Conservation (phyloP, 148 eudicot genomes). For the Hydrangea macrophylla region DNA sequence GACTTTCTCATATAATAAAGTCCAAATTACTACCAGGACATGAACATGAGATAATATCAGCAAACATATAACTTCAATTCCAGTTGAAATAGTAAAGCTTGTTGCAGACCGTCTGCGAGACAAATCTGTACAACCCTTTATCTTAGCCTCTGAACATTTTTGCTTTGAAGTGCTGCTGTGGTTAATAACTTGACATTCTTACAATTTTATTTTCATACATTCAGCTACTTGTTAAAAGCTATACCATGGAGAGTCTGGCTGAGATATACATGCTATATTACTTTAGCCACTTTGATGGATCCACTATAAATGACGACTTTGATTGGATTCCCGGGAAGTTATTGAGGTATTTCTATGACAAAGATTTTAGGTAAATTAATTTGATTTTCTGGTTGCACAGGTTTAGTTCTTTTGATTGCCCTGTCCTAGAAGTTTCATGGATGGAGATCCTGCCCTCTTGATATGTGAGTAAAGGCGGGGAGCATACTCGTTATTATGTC, state of each 20-base stretch:
- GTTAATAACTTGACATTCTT: constrained; percentile 6
- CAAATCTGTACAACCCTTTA: constrained; percentile 65
- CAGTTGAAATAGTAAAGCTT: constrained; percentile 69
- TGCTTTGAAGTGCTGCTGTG: not conserved
- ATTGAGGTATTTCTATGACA: constrained; percentile 86
- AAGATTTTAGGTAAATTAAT: constrained; percentile 73
- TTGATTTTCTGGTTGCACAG: constrained; percentile 1
- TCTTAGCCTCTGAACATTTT: not conserved
- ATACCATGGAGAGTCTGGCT: constrained; percentile 87
- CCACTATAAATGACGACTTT: constrained; percentile 37
- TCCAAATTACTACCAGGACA: too few relatives aligned
- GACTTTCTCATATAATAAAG: too few relatives aligned
- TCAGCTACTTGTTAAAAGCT: constrained; percentile 85
- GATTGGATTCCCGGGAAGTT: constrained; percentile 96
- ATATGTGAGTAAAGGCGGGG: not conserved
- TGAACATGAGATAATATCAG: too few relatives aligned
- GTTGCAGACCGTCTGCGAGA: constrained; percentile 92
- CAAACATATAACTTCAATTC: constrained; percentile 64
- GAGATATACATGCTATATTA: constrained; percentile 67
- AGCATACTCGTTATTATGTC: not conserved
- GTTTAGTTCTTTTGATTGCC: not conserved
- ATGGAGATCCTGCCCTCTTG: not conserved
- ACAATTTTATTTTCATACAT: constrained; percentile 17
- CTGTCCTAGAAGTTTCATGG: not conserved
- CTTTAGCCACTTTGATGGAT: constrained; percentile 35